phyloP scores from a whole-genome alignment of 345 rosid genomes.

The Ceriops decandra region DNA sequence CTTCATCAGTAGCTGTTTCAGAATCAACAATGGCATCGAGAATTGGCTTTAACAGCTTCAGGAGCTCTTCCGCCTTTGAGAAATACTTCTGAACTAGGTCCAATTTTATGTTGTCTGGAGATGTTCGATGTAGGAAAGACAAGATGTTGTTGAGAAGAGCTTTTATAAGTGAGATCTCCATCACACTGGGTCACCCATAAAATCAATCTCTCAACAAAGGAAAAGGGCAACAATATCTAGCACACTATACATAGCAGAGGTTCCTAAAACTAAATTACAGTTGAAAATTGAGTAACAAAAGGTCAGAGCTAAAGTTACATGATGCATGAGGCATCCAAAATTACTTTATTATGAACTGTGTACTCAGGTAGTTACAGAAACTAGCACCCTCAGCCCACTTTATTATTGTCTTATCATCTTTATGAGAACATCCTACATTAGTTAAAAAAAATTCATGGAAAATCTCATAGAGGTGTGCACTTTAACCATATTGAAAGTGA shows the following conservation, averaged over 20 bases:
- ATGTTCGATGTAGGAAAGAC: slow-evolving; percentile 58
- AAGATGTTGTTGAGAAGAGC: slow-evolving; percentile 59
- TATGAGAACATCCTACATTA: too few species aligned
- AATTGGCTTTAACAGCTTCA: slow-evolving; percentile 73
- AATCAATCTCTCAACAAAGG: slow-evolving; percentile 1
- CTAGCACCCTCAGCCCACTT: too few species aligned
- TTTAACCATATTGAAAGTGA: too few species aligned
- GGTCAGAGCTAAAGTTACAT: not conserved
- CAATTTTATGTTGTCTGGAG: slow-evolving; percentile 46
- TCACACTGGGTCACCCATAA: slow-evolving; percentile 42
- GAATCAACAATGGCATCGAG: slow-evolving; percentile 55
- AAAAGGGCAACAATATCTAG: not conserved
- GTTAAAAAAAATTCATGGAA: too few species aligned
- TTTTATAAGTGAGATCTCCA: slow-evolving; percentile 73
- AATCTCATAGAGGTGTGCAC: too few species aligned
- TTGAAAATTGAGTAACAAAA: not conserved
- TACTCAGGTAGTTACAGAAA: not conserved
- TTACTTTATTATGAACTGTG: not conserved
- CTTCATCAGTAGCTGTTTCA: slow-evolving; percentile 55
- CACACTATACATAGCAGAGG: not conserved
- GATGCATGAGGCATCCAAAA: not conserved
- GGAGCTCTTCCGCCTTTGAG: slow-evolving; percentile 67
- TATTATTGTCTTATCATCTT: too few species aligned
- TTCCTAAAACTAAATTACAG: slow-evolving; percentile 1
- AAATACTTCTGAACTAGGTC: slow-evolving; percentile 68